Evolutionary conservation across 2,329 filamentous ascomycete species (phyloP).

Genomic region (Cladosporium sp.): DNA sequence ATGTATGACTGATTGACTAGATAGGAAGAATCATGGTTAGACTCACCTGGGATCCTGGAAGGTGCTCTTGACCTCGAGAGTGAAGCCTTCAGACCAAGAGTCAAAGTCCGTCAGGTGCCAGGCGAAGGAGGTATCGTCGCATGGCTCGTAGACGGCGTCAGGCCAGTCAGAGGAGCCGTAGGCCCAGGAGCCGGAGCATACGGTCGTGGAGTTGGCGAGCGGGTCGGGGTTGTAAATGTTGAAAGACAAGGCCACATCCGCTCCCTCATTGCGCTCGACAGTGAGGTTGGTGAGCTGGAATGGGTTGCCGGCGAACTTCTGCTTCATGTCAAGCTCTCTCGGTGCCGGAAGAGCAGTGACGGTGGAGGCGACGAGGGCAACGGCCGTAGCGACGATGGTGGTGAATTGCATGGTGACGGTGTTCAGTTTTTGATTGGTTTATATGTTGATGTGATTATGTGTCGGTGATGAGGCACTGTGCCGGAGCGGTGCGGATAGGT

Average conservation of each 20-base stretch:
- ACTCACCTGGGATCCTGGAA: conserved; percentile 28
- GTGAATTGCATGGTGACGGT: conserved; percentile 6
- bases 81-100: conserved; percentile 19
- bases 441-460: neutral
- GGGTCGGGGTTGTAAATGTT: conserved; percentile 27
- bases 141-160: conserved; percentile 19
- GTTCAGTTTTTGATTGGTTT: neutral
- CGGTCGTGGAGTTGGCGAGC: conserved; percentile 22
- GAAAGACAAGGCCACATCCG: conserved; percentile 25
- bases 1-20: too few relatives aligned
- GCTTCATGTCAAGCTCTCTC: neutral
- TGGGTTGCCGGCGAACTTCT: conserved; percentile 7
- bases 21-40: neutral
- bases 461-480: too few relatives aligned
- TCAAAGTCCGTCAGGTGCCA: conserved; percentile 23
- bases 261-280: conserved; percentile 16
- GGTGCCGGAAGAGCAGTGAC: neutral
- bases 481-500: neutral
- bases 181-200: conserved; percentile 23
- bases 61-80: conserved; percentile 23
- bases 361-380: conserved; percentile 1
- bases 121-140: conserved; percentile 21
- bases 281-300: conserved; percentile 21
- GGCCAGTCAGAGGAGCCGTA: conserved; percentile 20
- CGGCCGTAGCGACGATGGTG: neutral